phyloP scores from a whole-genome alignment of 169 alveolate species.

The Ichthyophthirius multifiliis region DNA sequence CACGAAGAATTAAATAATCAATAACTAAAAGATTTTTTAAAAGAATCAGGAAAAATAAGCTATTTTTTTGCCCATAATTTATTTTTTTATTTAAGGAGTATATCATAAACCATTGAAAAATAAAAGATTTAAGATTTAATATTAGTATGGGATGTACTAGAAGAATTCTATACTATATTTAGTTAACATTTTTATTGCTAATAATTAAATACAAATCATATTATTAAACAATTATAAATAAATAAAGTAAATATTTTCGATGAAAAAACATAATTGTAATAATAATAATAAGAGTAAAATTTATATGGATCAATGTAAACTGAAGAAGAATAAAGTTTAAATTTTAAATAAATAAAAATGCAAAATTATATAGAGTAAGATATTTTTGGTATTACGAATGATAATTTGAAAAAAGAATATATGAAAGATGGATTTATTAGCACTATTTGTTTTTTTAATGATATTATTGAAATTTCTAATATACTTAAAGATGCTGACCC shows the following conservation, averaged over 20 bases:
- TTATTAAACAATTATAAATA: too few relatives aligned
- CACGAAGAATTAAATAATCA: conserved; percentile 37
- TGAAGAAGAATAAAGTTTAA: too few relatives aligned
- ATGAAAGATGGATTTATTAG: conserved; percentile 16
- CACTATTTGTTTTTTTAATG: conserved; percentile 28
- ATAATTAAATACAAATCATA: too few relatives aligned
- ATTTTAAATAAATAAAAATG: too few relatives aligned
- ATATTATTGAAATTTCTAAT: conserved; percentile 25
- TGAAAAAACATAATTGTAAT: background rate
- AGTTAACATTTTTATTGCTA: background rate
- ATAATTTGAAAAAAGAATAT: background rate
- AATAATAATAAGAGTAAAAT: too few relatives aligned
- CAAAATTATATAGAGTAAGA: background rate
- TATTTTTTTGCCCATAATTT: conserved; percentile 25
- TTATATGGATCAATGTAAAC: background rate
- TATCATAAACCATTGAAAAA: conserved; percentile 11
- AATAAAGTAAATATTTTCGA: background rate
- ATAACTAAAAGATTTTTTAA: background rate
- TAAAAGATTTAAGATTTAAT: conserved; percentile 12
- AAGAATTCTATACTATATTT: background rate
- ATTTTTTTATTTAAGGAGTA: conserved; percentile 17
- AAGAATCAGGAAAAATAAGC: conserved; percentile 18
- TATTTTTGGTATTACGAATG: background rate
- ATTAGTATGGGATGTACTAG: too few relatives aligned
- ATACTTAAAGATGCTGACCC: conserved; percentile 39